These are phyloP conservation scores for Azolla pinnata DNA, from an alignment of 75 land plant species.

Conservation along the genomic window DNA sequence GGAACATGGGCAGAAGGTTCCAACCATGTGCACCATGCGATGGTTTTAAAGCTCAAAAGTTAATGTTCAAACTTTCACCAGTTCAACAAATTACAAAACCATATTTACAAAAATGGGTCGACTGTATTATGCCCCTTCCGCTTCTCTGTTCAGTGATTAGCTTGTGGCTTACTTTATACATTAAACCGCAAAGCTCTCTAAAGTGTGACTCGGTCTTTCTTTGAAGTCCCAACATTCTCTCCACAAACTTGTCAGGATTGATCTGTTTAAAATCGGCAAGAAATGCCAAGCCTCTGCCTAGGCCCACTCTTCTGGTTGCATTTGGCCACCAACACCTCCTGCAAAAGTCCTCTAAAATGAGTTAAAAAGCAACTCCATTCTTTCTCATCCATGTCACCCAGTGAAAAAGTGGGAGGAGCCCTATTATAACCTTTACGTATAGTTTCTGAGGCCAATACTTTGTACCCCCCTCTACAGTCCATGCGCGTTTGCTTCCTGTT, in stretches of 20 bases:
- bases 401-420: not conserved
- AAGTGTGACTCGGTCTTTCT: too few relatives aligned
- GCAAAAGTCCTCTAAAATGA: conserved; percentile 45
- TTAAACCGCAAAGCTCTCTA: too few relatives aligned
- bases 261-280: conserved; percentile 37
- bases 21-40: too few relatives aligned
- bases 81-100: too few relatives aligned
- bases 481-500: conserved; percentile 28
- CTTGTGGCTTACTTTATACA: not conserved
- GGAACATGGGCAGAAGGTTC: too few relatives aligned
- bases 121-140: not conserved
- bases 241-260: not conserved
- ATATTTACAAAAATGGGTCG: not conserved
- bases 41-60: too few relatives aligned
- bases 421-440: not conserved
- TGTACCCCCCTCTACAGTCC: conserved; percentile 5
- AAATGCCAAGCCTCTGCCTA: conserved; percentile 59
- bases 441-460: too few relatives aligned
- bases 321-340: conserved; percentile 32
- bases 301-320: conserved; percentile 17
- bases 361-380: conserved; percentile 58
- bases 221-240: not conserved
- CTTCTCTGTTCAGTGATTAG: not conserved
- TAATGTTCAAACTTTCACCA: too few relatives aligned
- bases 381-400: conserved; percentile 38